These are phyloP conservation scores for Aspergillus biplanus DNA, from an alignment of 495 filamentous ascomycete species.

Conservation along the genomic window DNA sequence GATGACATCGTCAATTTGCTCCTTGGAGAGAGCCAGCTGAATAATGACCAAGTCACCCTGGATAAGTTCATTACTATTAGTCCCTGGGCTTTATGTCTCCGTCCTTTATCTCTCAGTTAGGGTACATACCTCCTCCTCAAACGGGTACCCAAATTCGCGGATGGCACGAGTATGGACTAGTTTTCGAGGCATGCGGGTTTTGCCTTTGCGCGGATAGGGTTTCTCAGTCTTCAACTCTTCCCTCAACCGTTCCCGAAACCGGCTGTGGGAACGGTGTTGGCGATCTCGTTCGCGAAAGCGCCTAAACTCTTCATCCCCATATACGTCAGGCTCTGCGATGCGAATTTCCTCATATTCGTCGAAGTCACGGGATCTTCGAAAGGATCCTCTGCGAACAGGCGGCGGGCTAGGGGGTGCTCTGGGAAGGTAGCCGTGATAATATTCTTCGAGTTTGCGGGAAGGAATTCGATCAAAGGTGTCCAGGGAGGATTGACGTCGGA, in stretches of 20 bases:
- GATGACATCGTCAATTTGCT: slow-evolving; percentile 88
- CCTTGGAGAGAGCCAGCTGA: slow-evolving; percentile 78
- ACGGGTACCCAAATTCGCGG: slow-evolving; percentile 83
- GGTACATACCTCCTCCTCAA: slow-evolving; percentile 72
- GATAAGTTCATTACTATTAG: slow-evolving; percentile 5
- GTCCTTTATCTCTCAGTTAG: neutral
- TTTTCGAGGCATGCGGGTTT: slow-evolving; percentile 79
- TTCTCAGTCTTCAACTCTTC: slow-evolving; percentile 48
- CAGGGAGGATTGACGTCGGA: slow-evolving; percentile 68
- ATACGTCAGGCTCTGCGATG: slow-evolving; percentile 67
- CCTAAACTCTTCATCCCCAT: slow-evolving; percentile 69
- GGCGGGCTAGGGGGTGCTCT: slow-evolving; percentile 41
- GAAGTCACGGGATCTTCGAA: slow-evolving; percentile 49
- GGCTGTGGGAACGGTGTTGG: slow-evolving; percentile 51
- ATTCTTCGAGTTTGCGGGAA: slow-evolving; percentile 56
- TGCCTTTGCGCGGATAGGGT: slow-evolving; percentile 78
- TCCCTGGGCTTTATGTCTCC: neutral
- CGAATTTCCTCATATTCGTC: slow-evolving; percentile 67
- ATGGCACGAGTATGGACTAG: slow-evolving; percentile 78
- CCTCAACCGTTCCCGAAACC: slow-evolving; percentile 39
- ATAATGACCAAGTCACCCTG: slow-evolving; percentile 80
- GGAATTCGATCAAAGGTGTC: slow-evolving; percentile 75
- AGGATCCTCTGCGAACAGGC: slow-evolving; percentile 39
- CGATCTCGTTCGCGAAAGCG: slow-evolving; percentile 58
- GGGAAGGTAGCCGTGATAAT: slow-evolving; percentile 43